Base-by-base conservation (phyloP, 169 alveolate species). In the Babesia ovis region DNA sequence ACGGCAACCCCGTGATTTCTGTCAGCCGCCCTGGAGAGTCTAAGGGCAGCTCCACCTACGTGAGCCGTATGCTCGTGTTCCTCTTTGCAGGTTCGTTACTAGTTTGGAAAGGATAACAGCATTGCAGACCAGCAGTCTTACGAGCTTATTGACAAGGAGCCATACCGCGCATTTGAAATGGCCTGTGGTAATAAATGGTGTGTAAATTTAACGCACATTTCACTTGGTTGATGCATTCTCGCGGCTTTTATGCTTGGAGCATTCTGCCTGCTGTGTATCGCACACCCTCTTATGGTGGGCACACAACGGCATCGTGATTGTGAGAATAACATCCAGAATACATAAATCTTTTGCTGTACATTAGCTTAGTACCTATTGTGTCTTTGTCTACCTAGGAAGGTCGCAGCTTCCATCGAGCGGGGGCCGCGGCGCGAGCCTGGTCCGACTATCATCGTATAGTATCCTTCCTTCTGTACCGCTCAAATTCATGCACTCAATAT, bases 131-230 rank as follows among this genome's bases (percentile, higher is more conserved):
- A 92, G 76, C 97, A 93, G 43, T 89, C 95, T 43, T 94, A 91
- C 82, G 86, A 90, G 70, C 92, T 91, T 67, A 66, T 94, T 46
- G 95, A 94, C 64, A 90, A 89, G 64, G 90, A 84, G 51, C 93
- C 92, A 12, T 87, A 86, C 68, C 89, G 83, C 45, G 95, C 97
- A n/a, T 93, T 94, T 56, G 72, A 89, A 22, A 94, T 86, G 92
- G 96, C 92, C 42, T 94, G 97, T 48, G 95, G 95, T 29, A 91
- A 94, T 64, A 84, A 84, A n/a, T 60, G 87, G 82, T 94, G 97
- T 48, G 86, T 94, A 57, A 92, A 91, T 77, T 83, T 94, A 43
- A 94, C 97, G 41, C 97, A 94, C 77, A 93, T 94, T 62, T 88
- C 95, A 27, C 74, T 72, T n/a, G 39, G 43, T 9, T 72, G 64